These are phyloP conservation scores for Emmonsia crescens DNA, from an alignment of 2,329 filamentous ascomycete species.

Conservation along the genomic window DNA sequence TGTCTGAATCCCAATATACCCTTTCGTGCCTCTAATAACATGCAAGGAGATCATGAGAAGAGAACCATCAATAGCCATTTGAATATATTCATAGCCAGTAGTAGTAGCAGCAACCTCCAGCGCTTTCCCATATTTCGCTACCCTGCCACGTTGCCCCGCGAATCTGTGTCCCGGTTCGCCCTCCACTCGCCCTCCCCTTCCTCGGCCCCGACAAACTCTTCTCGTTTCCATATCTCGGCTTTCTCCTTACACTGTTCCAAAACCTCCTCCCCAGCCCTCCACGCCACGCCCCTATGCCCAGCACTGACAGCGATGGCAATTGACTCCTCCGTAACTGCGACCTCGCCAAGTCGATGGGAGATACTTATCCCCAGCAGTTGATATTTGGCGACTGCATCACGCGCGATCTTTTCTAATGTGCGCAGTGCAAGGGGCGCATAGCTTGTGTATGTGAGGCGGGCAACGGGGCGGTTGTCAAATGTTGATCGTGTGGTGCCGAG, in stretches of 20 bases:
- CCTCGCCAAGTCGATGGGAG: slow-evolving; percentile 71
- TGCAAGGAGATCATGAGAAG: too few relatives aligned
- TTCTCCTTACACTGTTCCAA: slow-evolving; percentile 74
- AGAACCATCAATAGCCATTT: too few relatives aligned
- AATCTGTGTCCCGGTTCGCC: slow-evolving; percentile 66
- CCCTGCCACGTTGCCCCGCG: slow-evolving; percentile 30
- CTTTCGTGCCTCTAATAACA: too few relatives aligned
- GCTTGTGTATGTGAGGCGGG: slow-evolving; percentile 35
- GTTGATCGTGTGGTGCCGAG: slow-evolving; percentile 36
- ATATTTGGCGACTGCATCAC: slow-evolving; percentile 45
- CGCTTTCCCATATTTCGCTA: not conserved
- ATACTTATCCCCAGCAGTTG: slow-evolving; percentile 63
- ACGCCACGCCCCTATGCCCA: slow-evolving; percentile 73
- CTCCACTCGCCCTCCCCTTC: slow-evolving; percentile 66
- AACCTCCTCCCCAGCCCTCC: slow-evolving; percentile 79
- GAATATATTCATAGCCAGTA: too few relatives aligned
- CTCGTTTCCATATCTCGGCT: slow-evolving; percentile 92
- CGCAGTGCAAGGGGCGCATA: slow-evolving; percentile 35
- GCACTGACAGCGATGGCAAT: slow-evolving; percentile 80
- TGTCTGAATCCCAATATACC: too few relatives aligned
- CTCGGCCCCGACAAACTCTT: slow-evolving; percentile 64
- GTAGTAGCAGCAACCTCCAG: too few relatives aligned
- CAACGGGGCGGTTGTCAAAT: slow-evolving; percentile 31
- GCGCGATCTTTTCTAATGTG: slow-evolving; percentile 29
- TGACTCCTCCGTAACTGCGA: slow-evolving; percentile 86